A percentile compares a stretch with the other conserved stretches of the same genome.
phyloP scores from a whole-genome alignment of 805 yeast species.

The Nadsonia fulvescens region DNA sequence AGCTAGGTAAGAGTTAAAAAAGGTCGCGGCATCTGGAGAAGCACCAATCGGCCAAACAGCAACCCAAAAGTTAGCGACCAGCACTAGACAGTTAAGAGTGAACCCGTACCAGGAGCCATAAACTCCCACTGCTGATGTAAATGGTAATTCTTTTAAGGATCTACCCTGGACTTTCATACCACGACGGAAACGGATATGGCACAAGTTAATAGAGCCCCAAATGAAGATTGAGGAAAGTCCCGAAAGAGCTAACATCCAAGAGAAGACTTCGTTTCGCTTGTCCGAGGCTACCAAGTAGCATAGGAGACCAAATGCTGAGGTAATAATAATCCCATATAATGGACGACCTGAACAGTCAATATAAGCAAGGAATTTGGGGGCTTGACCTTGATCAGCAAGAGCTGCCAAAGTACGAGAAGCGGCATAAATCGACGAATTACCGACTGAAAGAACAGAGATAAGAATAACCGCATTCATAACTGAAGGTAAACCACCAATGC shows the following conservation, averaged over 20 bases:
- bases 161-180: slow-evolving; percentile 51
- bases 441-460: slow-evolving; percentile 55
- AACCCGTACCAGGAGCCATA: slow-evolving; percentile 48
- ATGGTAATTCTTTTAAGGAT: slow-evolving; percentile 47
- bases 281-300: slow-evolving; percentile 41
- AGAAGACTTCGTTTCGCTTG: slow-evolving; percentile 30
- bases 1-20: slow-evolving; percentile 52
- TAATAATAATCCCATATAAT: slow-evolving; percentile 32
- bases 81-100: slow-evolving; percentile 33
- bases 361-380: slow-evolving; percentile 40
- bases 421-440: slow-evolving; percentile 51
- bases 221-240: slow-evolving; percentile 64
- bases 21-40: slow-evolving; percentile 20
- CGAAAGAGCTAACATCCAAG: slow-evolving; percentile 62
- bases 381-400: slow-evolving; percentile 43
- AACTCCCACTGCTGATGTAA: slow-evolving; percentile 48
- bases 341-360: slow-evolving; percentile 57
- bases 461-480: slow-evolving; percentile 64
- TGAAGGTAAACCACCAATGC: slow-evolving; percentile 49
- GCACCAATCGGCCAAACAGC: slow-evolving; percentile 50
- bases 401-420: slow-evolving; percentile 49
- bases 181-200: slow-evolving; percentile 50
- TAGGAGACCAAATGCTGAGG: slow-evolving; percentile 35
- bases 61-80: slow-evolving; percentile 59
- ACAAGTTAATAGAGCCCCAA: slow-evolving; percentile 58